Base-by-base conservation (phyloP, 495 filamentous ascomycete genomes). In the Tetracladium setigerum region DNA sequence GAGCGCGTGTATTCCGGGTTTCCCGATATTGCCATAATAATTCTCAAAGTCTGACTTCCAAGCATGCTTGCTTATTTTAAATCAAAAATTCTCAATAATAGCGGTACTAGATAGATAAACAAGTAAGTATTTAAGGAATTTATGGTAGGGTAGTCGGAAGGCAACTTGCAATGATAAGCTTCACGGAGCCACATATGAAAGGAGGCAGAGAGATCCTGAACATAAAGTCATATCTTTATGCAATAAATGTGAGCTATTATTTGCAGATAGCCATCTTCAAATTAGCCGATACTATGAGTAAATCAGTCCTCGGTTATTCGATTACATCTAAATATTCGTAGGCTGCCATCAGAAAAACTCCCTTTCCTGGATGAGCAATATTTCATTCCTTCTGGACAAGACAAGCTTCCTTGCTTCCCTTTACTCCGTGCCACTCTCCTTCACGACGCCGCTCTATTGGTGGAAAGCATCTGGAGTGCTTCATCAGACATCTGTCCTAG, bases 401-500 rank as follows among this genome's bases (percentile, higher is more conserved):
- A 43, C 33, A 43, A 16, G 22, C 22, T 27, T 27, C 22, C 22
- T 27, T 7, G 22, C 22, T 27, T 27, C 22, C 22, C 22, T 27
- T 27, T 27, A 27, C 22, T 50, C 38, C 14, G 24, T 36, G 12
- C 2, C 18, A 38, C 40, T 58, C 32, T 45, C 50, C 42, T 15
- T 34, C 22, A 24, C 24, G 14, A 27, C 36, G 38, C 18, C 37
- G 31, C 45, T 22, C 7, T 14, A 32, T 37, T 42, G 31, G 7
- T 24, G 34, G 50, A 50, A 32, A 54, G 41, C 9, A 44, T 36
- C 47, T 58, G 55, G 35, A 58, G 24, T 42, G 51, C 44, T 18
- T 58, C 52, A 52, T 58, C 47, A 33, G 51, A 54, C 47, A 58
- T 46, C 44, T 58, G 50, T 34, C 62, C 61, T 15, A 67, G 35